These are phyloP conservation scores for Colletotrichum horii DNA, from an alignment of 2,329 filamentous ascomycete genomes.

Conservation along the genomic window DNA sequence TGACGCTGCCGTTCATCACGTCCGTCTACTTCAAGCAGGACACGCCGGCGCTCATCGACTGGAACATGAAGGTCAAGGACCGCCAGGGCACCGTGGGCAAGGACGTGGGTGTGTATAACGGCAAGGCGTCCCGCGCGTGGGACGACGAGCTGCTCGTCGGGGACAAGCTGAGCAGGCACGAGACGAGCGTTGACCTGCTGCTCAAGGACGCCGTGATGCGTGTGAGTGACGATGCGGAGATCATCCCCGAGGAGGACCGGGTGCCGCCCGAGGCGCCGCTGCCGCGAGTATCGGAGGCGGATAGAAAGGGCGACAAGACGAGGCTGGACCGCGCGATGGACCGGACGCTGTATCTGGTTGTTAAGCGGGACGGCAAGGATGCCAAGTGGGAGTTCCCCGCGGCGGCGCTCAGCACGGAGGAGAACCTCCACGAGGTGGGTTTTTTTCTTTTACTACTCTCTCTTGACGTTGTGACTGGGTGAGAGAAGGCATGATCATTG, in stretches of 20 bases:
- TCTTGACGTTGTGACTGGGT: neutral
- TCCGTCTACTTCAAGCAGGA: constrained; percentile 96
- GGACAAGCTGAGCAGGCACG: constrained; percentile 68
- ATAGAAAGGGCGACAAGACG: constrained; percentile 73
- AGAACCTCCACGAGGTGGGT: constrained; percentile 84
- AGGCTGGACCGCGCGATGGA: constrained; percentile 82
- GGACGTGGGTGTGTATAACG: constrained; percentile 86
- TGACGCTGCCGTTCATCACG: constrained; percentile 84
- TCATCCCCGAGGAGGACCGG: constrained; percentile 61
- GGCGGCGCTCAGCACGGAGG: constrained; percentile 69
- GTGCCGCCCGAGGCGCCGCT: constrained; percentile 74
- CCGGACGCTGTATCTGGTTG: constrained; percentile 85
- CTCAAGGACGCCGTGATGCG: constrained; percentile 76
- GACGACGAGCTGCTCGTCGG: constrained; percentile 88
- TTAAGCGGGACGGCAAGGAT: constrained; percentile 71
- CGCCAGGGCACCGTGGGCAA: constrained; percentile 76
- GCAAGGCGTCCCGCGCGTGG: constrained; percentile 75
- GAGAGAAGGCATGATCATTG: neutral
- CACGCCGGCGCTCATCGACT: constrained; percentile 84
- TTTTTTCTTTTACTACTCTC: neutral
- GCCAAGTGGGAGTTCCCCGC: constrained; percentile 84
- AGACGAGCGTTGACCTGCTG: constrained; percentile 70
- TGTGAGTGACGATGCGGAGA: constrained; percentile 65
- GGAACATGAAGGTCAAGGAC: constrained; percentile 83
- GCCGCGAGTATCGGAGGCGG: constrained; percentile 77